These are phyloP conservation scores for Aristolochia fimbriata DNA, from an alignment of 164 flowering plant genomes.

Conservation along the genomic window DNA sequence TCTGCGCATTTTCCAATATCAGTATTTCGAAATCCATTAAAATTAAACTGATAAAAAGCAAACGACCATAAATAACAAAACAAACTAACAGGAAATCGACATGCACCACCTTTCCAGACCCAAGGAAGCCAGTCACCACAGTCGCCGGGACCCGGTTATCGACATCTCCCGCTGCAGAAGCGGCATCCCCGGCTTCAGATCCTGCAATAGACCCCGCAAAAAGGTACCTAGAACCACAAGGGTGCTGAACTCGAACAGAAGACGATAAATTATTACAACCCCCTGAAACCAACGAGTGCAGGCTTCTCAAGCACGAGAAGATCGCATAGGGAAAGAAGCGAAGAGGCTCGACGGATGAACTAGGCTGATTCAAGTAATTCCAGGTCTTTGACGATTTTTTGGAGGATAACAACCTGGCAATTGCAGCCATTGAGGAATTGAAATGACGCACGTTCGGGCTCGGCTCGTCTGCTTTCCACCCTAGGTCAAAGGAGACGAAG, in stretches of 20 bases:
- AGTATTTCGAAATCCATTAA: not conserved
- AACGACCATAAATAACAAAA: no score
- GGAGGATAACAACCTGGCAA: not conserved
- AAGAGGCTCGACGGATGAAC: not conserved
- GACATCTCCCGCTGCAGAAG: constrained; percentile 6
- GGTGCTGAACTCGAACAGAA: not conserved
- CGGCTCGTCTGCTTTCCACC: no score
- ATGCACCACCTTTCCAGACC: constrained; percentile 72
- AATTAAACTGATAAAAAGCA: not conserved
- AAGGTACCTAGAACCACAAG: constrained; percentile 18
- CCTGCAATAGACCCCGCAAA: constrained; percentile 16
- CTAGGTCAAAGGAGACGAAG: no score
- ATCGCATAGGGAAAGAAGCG: not conserved
- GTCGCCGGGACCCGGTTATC: constrained; percentile 85
- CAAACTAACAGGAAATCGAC: not conserved
- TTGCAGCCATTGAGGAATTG: not conserved
- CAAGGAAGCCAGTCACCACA: constrained; percentile 84
- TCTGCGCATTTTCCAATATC: constrained; percentile 29
- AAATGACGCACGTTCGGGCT: no score
- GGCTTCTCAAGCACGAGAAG: constrained; percentile 11
- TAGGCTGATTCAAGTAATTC: constrained; percentile 6
- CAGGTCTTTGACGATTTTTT: constrained; percentile 11
- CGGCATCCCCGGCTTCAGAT: constrained; percentile 13
- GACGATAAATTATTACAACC: not conserved
- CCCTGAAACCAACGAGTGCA: constrained; percentile 10